Evolutionary conservation across 1,284 basidiomycete genomes (phyloP), one percentile per base, ranked within the genome.

Genomic region (Ganoderma boninense): DNA sequence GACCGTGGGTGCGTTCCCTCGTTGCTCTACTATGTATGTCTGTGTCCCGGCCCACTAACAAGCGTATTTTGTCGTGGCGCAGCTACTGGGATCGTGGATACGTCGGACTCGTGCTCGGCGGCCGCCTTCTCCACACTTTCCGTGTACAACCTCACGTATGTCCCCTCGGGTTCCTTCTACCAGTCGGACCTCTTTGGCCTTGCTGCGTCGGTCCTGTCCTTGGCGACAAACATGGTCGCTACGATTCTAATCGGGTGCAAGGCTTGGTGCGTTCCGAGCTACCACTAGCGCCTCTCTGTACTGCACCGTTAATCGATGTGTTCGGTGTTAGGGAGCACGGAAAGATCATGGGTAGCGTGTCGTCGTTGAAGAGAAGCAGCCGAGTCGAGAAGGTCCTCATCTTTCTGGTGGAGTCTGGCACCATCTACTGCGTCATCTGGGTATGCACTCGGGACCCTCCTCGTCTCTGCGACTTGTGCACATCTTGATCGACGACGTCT

Each of bases 341-440:
- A 10, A 59, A 68, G 40, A n/a, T 64, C 43, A 57, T 64, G 14
- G 35, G 29, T 7, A 61, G 38, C 18, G 56, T 63, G 23, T 40
- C 40, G 14, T 56, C 46, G 46, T 20, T 68, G 10, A 63, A 63
- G 26, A 56, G 67, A n/a, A 68, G 44, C 8, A 60, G 43, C 29
- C 54, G 62, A 1, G 63, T 68, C 29, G 62, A 68, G 56, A 40
- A 44, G 18, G 38, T 64, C 38, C 62, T 68, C 8, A 18, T 63
- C 10, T 35, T 68, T 18, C 44, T 68, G 5, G 42, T 68, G 26
- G 67, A 68, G 44, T 68, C 67, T 8, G 67, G 67, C n/a, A 18
- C 57, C 3, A 29, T 68, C 2, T 68, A 68, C 13, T 68, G 67
- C 44, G 11, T 68, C 2, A 16, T 68, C 14, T 68, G 67, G 67